phyloP scores from a whole-genome alignment of 805 yeast genomes.

The Yarrowia divulgata region DNA sequence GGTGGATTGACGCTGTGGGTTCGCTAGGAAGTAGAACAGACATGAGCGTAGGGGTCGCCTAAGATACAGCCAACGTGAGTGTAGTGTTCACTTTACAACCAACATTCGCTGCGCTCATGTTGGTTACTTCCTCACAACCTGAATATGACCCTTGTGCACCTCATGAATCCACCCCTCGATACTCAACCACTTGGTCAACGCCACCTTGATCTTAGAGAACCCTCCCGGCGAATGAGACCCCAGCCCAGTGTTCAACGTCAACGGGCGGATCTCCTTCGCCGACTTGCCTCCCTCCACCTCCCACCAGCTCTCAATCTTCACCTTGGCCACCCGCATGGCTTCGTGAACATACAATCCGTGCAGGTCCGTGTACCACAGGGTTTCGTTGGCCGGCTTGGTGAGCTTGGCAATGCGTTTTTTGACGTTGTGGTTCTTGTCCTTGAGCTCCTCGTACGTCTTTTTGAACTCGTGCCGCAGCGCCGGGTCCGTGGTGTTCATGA shows the following conservation, averaged over 20 bases:
- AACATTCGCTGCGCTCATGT: too few species aligned
- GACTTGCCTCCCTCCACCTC: slow-evolving; percentile 8
- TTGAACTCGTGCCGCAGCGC: slow-evolving; percentile 14
- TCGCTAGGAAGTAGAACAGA: too few species aligned
- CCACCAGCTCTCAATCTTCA: slow-evolving; percentile 16
- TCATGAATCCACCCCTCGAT: slow-evolving; percentile 17
- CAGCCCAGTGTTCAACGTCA: slow-evolving; percentile 8
- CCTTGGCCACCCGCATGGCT: slow-evolving; percentile 6
- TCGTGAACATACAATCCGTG: slow-evolving; percentile 6
- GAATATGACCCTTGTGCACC: slow-evolving; percentile 24
- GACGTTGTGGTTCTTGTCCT: slow-evolving; percentile 12
- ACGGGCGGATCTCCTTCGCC: not conserved
- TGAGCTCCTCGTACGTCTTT: slow-evolving; percentile 16
- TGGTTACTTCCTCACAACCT: slow-evolving; percentile 9
- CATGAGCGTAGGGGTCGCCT: too few species aligned
- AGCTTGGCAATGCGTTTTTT: slow-evolving; percentile 3
- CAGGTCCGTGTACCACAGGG: slow-evolving; percentile 13
- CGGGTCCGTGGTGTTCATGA: slow-evolving; percentile 7
- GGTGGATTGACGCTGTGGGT: too few species aligned
- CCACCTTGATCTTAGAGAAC: slow-evolving; percentile 14
- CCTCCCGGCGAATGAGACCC: slow-evolving; percentile 3
- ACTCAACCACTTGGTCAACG: slow-evolving; percentile 1
- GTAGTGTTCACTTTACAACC: too few species aligned
- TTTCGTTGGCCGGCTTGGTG: slow-evolving; percentile 5
- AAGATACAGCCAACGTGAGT: too few species aligned